These are phyloP conservation scores for Phialemonium atrogriseum DNA, from an alignment of 2,329 filamentous ascomycete species.

Conservation along the genomic window DNA sequence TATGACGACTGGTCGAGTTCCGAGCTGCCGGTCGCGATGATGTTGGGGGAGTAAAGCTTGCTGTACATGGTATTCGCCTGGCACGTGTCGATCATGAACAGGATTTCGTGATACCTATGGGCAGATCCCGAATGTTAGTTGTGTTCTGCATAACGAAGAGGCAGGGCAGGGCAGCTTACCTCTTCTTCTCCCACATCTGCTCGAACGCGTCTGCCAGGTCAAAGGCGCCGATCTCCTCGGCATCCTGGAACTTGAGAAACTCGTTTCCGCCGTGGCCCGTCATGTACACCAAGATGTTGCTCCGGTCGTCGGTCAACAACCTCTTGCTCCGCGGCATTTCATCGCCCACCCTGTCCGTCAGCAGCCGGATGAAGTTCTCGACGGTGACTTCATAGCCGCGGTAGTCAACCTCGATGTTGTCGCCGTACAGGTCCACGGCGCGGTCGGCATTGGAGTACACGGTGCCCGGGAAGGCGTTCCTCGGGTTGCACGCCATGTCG, in stretches of 20 bases:
- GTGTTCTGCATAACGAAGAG: slow-evolving; percentile 1
- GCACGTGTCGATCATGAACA: slow-evolving; percentile 99
- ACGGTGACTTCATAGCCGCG: slow-evolving; percentile 97
- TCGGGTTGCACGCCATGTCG: slow-evolving; percentile 98
- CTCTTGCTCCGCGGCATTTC: slow-evolving; percentile 94
- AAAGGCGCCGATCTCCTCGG: slow-evolving; percentile 93
- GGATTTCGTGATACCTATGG: slow-evolving; percentile 89
- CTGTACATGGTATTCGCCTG: slow-evolving; percentile 99
- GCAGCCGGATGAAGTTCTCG: slow-evolving; percentile 91
- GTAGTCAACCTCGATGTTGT: slow-evolving; percentile 99
- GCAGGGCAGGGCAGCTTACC: slow-evolving; percentile 33
- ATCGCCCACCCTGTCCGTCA: slow-evolving; percentile 89
- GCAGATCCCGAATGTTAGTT: too few species aligned
- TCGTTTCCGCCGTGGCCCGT: slow-evolving; percentile 96
- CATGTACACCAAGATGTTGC: slow-evolving; percentile 98
- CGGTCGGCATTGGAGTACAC: slow-evolving; percentile 98
- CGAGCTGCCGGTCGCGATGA: slow-evolving; percentile 94
- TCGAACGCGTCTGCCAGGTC: slow-evolving; percentile 96
- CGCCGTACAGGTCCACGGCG: slow-evolving; percentile 90
- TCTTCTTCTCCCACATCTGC: slow-evolving; percentile 99
- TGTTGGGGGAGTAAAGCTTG: slow-evolving; percentile 96
- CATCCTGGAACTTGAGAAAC: slow-evolving; percentile 97
- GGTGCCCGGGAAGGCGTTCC: slow-evolving; percentile 94
- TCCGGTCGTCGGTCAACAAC: slow-evolving; percentile 86
- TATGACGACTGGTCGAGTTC: slow-evolving; percentile 95